Conservation (phyloP, 2,329 filamentous ascomycete species). For the Phaeomoniella chlamydospora region DNA sequence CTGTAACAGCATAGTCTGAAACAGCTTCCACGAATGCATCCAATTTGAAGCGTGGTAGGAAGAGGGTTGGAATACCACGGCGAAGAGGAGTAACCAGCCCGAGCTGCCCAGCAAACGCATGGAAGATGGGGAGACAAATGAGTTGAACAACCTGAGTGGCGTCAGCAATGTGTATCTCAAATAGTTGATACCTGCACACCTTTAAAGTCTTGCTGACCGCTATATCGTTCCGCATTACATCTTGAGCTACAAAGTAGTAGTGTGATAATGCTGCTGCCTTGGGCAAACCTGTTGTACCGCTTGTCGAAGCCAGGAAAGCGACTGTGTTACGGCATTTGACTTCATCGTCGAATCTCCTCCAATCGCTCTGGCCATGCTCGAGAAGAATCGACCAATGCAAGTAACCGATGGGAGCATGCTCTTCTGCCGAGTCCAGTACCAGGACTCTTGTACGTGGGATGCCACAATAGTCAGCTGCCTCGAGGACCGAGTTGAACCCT, state of each 20-base stretch:
- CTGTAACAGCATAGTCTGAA: conserved; percentile 28
- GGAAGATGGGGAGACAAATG: conserved; percentile 38
- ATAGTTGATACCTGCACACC: conserved; percentile 1
- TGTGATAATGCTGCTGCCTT: neutral
- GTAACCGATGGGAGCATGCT: conserved; percentile 18
- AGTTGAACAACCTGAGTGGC: conserved; percentile 23
- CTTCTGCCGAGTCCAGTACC: conserved; percentile 51
- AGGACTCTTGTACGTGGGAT: conserved; percentile 53
- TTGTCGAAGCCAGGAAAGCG: conserved; percentile 61
- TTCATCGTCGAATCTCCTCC: neutral
- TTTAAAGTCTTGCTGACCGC: conserved; percentile 2
- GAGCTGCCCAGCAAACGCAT: conserved; percentile 33
- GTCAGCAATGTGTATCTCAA: conserved; percentile 5
- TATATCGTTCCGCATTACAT: conserved; percentile 3
- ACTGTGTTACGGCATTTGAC: neutral
- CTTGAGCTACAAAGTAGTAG: conserved; percentile 8
- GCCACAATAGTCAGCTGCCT: conserved; percentile 22
- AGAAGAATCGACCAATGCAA: neutral
- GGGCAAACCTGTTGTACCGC: conserved; percentile 57
- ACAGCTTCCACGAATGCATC: conserved; percentile 24
- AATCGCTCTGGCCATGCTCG: neutral
- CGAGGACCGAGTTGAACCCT: conserved; percentile 47
- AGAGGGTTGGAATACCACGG: conserved; percentile 29
- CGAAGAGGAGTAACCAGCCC: conserved; percentile 31
- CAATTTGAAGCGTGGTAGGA: conserved; percentile 30